Percentiles rank a stretch among this genome's conserved stretches.
These are phyloP conservation scores for Lachancea sp. DNA, from an alignment of 805 yeast genomes.

Conservation along the genomic window DNA sequence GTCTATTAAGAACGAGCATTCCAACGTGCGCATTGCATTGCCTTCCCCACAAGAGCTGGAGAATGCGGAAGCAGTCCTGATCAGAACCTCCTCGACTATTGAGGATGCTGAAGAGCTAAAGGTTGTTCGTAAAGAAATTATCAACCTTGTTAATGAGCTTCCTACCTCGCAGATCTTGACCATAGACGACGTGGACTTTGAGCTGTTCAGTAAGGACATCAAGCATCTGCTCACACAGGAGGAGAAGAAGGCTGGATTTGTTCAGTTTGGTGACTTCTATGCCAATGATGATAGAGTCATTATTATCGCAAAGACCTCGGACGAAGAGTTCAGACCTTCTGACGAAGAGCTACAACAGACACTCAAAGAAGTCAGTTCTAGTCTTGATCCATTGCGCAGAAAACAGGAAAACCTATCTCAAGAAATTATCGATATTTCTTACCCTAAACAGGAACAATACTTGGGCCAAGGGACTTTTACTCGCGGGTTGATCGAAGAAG, in stretches of 20 bases:
- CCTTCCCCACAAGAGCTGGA: conserved; percentile 44
- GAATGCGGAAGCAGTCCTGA: conserved; percentile 42
- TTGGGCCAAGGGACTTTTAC: conserved; percentile 18
- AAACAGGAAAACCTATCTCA: conserved; percentile 49
- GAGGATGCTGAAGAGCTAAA: conserved; percentile 47
- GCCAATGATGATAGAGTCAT: conserved; percentile 43
- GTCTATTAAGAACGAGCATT: conserved; percentile 35
- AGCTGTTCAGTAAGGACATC: conserved; percentile 28
- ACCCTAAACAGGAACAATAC: conserved; percentile 47
- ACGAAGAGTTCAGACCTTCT: conserved; percentile 70
- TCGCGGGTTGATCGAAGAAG: conserved; percentile 27
- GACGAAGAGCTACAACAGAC: conserved; percentile 50
- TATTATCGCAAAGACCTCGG: conserved; percentile 44
- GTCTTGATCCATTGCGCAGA: conserved; percentile 53
- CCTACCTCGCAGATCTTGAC: conserved; percentile 58
- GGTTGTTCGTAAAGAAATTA: conserved; percentile 63
- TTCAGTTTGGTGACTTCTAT: conserved; percentile 50
- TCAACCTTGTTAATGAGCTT: conserved; percentile 62
- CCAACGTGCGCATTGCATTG: conserved; percentile 41
- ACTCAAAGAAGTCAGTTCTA: conserved; percentile 46
- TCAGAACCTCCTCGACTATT: conserved; percentile 54
- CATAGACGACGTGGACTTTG: conserved; percentile 58
- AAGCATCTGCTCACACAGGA: conserved; percentile 20
- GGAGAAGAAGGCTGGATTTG: conserved; percentile 44
- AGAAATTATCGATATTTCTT: conserved; percentile 44